Evolutionary conservation across 2,329 filamentous ascomycete genomes (phyloP), one percentile per base, ranked within the genome.

Genomic region (Cladosporium sp.): DNA sequence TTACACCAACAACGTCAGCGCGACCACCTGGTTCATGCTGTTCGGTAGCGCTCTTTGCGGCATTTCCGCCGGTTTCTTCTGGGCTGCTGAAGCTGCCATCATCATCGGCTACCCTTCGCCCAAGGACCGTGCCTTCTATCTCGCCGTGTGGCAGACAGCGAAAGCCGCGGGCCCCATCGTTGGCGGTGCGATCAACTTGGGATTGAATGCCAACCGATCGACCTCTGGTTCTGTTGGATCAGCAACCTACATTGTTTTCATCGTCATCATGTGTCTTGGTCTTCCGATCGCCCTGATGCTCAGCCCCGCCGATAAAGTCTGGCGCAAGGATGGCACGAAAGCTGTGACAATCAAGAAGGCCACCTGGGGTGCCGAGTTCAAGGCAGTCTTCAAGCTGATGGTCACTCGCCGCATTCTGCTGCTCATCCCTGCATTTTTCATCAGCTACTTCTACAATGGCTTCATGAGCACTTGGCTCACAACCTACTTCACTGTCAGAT

Each of bases 111-210:
- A 80, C 34, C 76, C 79, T 0, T 70, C 68, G 2, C 71, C 71
- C 5, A 65, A 65, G 7, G 71, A 74, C 55, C 69, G 72, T 19
- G 72, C 70, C 0, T 73, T 73, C 60, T 73, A 71, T 54, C 65
- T 73, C 19, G 71, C 70, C 9, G 60, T 73, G 37, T 73, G 71
- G 71, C 70, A 72, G 59, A 68, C 67, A 7, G 70, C 70, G 5
- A 72, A 72, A 55, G 70, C 70, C 6, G 63, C 69, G 50, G 71
- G 71, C 9, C 71, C 71, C 17, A 78, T 82, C 25, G 74, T 83
- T 7, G 80, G 80, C 11, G 80, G 79, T 3, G 74, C 78, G 2
- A 81, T 82, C 61, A 77, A 78, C 19, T 70, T 82, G 2, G 80
- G 74, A 0, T 65, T 82, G 9, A 82, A 81, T 61, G 69, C 72